Evolutionary conservation across 805 yeast genomes (phyloP).

Genomic region (Saturnispora zaruensis): DNA sequence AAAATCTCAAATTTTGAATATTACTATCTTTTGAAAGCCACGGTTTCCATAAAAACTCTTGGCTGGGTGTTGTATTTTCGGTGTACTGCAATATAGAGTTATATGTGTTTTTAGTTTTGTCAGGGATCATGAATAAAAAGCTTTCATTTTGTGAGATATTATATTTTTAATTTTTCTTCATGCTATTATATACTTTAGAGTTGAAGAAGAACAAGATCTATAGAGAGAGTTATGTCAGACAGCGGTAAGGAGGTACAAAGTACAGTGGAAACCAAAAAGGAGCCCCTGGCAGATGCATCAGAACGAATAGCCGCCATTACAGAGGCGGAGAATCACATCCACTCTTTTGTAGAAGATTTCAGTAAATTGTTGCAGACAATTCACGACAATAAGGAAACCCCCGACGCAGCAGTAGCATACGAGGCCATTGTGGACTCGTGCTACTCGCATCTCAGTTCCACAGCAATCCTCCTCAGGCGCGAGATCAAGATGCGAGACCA

Average conservation of each 20-base stretch:
- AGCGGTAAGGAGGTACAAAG: not conserved
- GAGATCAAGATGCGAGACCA: constrained; percentile 59
- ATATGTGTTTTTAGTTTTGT: too few relatives aligned
- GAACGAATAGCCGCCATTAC: constrained; percentile 44
- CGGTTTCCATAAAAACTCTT: not conserved
- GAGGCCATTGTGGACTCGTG: constrained; percentile 37
- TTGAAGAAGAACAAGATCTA: not conserved
- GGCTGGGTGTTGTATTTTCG: not conserved
- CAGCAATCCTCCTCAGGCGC: constrained; percentile 52
- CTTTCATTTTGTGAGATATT: too few relatives aligned
- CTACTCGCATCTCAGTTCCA: constrained; percentile 45
- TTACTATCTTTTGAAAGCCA: not conserved
- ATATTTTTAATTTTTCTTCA: too few relatives aligned
- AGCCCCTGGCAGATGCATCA: constrained; percentile 30
- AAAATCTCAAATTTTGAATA: too few relatives aligned
- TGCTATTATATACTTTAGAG: too few relatives aligned
- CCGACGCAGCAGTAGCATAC: constrained; percentile 32
- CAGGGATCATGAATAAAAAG: too few relatives aligned
- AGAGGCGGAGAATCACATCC: constrained; percentile 43
- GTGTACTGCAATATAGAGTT: not conserved
- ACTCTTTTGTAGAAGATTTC: constrained; percentile 40
- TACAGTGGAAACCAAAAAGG: constrained; percentile 10
- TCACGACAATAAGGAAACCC: constrained; percentile 23
- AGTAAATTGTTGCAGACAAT: constrained; percentile 39
- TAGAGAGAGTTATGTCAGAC: not conserved